Base-by-base conservation (phyloP, 768 basidiomycete species). In the Leccinum rimulosum region DNA sequence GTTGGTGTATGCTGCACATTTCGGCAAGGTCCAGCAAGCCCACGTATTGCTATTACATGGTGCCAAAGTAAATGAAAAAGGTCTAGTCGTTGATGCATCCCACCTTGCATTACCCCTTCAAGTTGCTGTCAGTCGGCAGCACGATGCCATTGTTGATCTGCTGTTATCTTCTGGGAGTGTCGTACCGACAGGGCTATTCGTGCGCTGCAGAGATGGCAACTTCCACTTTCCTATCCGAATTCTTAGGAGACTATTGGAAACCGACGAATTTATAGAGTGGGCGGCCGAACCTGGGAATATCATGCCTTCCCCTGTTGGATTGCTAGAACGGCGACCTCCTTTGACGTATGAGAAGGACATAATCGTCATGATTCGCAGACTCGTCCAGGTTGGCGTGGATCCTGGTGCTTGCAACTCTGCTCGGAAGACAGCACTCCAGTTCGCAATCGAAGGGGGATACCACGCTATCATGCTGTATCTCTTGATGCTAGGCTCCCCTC, bases 1-100 rank as follows among this genome's bases (percentile, higher is more conserved):
- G 3, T 38, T 63, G 31, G 17, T 63, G 28, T 62, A 63, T 15
- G 61, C 56, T 17, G 56, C 62, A 22, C 27, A 63, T 7, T 63
- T 63, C 7, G 56, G 56, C 9, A 63, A 49, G 45, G 4, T 12
- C 8, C 17, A 40, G 9, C 61, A 63, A 8, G 61, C 61, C 3
- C 22, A 30, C 28, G 3, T 52, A 1, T 47, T 62, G 14, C 48
- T 62, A 2, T 50, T 14, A 15, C 22, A 10, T 1, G 61, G 60
- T 5, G 45, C 52, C 2, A 35, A 62, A 30, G 52, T 62, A 12
- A 57, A 62, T 17, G 48, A 57, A 19, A 43, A 12, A 10, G 61
- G 61, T 6, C 30, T 62, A 22, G 55, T 33, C 9, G 11, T 62
- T 6, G 52, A 62, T 14, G 28, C 15, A n/a, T 57, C 47, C n/a